These are phyloP conservation scores for Cercospora sp. DNA, from an alignment of 2,329 filamentous ascomycete genomes.

Conservation along the genomic window DNA sequence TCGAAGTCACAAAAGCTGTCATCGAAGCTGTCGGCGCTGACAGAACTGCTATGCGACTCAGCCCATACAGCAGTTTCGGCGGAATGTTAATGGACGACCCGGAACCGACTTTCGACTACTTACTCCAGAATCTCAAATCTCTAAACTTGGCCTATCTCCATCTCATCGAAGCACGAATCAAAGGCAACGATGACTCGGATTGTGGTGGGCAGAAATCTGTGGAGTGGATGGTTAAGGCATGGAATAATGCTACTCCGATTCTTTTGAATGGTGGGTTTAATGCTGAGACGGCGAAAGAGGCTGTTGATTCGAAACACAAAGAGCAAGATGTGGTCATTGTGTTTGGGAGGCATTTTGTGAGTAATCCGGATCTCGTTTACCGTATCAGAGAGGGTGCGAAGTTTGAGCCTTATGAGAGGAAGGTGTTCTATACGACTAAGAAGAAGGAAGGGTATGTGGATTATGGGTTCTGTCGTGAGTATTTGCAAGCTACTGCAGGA, in stretches of 20 bases:
- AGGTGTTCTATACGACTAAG: conserved; percentile 47
- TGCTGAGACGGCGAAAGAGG: conserved; percentile 40
- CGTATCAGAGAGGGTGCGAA: conserved; percentile 45
- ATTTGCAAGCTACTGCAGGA: not conserved
- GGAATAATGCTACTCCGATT: conserved; percentile 49
- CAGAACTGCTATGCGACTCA: conserved; percentile 55
- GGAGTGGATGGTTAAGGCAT: conserved; percentile 49
- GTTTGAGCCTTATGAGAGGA: conserved; percentile 47
- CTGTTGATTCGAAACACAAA: conserved; percentile 37
- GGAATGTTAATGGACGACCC: conserved; percentile 63
- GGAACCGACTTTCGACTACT: conserved; percentile 60
- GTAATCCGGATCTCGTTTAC: conserved; percentile 51
- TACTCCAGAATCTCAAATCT: conserved; percentile 52
- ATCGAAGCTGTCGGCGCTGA: conserved; percentile 49
- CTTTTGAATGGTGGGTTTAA: conserved; percentile 49
- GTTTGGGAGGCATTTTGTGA: conserved; percentile 52
- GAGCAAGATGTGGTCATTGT: conserved; percentile 47
- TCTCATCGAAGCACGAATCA: conserved; percentile 58
- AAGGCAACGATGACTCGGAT: conserved; percentile 44
- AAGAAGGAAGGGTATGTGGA: conserved; percentile 44
- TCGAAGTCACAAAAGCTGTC: conserved; percentile 55
- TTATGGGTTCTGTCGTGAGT: not conserved
- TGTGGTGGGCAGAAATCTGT: conserved; percentile 38
- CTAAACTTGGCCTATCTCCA: conserved; percentile 62
- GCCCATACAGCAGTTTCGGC: conserved; percentile 61